Conservation (phyloP, 306 rosid genomes). For the Vigna radiata region DNA sequence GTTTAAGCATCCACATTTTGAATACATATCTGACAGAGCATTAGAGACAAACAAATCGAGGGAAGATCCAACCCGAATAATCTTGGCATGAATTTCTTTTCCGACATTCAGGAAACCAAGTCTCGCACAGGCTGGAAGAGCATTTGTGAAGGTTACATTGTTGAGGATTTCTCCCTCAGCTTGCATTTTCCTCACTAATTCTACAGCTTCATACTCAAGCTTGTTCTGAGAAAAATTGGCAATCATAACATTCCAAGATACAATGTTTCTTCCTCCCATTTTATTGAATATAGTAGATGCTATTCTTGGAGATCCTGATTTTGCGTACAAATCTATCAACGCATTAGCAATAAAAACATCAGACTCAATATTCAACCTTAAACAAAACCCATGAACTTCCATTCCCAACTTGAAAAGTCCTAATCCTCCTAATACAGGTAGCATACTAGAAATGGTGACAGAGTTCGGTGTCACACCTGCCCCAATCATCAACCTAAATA, state of each 20-base stretch:
- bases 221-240: conserved; percentile 82
- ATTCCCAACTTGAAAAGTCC: conserved; percentile 60
- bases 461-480: conserved; percentile 67
- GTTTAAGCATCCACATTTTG: conserved; percentile 66
- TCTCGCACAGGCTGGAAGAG: conserved; percentile 88
- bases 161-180: conserved; percentile 67
- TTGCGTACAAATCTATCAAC: conserved; percentile 82
- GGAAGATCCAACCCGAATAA: conserved; percentile 54
- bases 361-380: conserved; percentile 61
- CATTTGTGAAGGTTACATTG: conserved; percentile 77
- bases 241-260: conserved; percentile 93
- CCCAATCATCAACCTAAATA: conserved; percentile 68
- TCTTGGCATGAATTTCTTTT: conserved; percentile 81
- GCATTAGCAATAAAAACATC: conserved; percentile 78
- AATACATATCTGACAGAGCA: conserved; percentile 87
- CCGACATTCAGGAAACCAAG: conserved; percentile 68
- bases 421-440: conserved; percentile 76
- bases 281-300: conserved; percentile 67
- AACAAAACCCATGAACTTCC: conserved; percentile 77
- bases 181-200: conserved; percentile 73
- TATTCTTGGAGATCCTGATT: conserved; percentile 60
- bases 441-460: conserved; percentile 71
- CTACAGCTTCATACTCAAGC: conserved; percentile 67
- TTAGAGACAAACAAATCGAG: conserved; percentile 77
- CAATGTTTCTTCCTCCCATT: conserved; percentile 65